Conservation (phyloP, 768 basidiomycete genomes). For the Cystoderma amianthinum region DNA sequence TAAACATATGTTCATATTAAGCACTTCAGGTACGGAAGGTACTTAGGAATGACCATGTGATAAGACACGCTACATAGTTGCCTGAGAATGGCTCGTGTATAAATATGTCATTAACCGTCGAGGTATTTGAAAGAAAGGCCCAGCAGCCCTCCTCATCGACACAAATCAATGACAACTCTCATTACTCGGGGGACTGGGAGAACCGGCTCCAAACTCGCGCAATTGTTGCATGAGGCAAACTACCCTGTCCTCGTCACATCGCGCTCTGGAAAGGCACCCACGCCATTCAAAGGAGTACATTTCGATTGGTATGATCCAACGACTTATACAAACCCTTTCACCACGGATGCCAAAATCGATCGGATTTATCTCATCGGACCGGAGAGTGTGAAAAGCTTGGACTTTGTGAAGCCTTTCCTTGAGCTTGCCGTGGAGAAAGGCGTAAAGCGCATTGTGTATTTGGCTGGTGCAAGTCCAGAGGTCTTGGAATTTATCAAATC, state of each 20-base stretch:
- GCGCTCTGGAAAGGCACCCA: conserved; percentile 17
- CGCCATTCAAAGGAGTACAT: conserved; percentile 17
- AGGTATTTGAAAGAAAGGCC: no score
- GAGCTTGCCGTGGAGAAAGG: conserved; percentile 22
- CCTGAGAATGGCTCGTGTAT: no score
- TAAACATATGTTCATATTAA: no score
- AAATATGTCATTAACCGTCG: no score
- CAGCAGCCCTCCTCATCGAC: no score
- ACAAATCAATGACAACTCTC: conserved; percentile 28
- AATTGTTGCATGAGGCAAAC: conserved; percentile 15
- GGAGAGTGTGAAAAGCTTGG: neutral
- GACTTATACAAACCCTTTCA: conserved; percentile 24
- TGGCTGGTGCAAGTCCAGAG: conserved; percentile 15
- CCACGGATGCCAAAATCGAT: conserved; percentile 15
- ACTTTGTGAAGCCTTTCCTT: conserved; percentile 16
- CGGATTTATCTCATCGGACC: conserved; percentile 21
- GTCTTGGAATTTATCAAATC: conserved; percentile 25
- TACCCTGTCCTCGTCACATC: conserved; percentile 20
- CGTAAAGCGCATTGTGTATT: conserved; percentile 24
- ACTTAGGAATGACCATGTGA: no score
- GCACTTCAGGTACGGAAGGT: no score
- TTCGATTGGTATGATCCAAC: conserved; percentile 29
- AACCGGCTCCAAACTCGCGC: conserved; percentile 18
- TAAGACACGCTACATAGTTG: no score
- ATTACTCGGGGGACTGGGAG: conserved; percentile 28